Evolutionary conservation across 2,329 filamentous ascomycete species (phyloP).

Genomic region (Colletotrichum cereale): DNA sequence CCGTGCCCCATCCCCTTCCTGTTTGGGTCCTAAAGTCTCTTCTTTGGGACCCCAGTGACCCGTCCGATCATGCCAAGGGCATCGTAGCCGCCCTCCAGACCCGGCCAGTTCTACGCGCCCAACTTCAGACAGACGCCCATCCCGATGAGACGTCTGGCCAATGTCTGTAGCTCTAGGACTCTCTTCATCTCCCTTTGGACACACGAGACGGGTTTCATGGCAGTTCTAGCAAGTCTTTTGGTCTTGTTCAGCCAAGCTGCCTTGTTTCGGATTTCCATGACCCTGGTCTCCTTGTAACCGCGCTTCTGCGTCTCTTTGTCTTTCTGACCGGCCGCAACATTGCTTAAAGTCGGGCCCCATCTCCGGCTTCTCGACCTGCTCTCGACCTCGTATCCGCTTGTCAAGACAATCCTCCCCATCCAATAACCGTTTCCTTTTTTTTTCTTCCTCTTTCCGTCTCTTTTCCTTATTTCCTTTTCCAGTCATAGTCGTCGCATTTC

Average conservation of each 20-base stretch:
- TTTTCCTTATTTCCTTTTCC: constrained; percentile 44
- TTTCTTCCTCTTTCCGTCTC: constrained; percentile 45
- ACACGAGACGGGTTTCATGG: constrained; percentile 67
- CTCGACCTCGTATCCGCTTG: constrained; percentile 41
- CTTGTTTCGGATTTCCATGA: constrained; percentile 43
- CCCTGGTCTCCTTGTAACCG: constrained; percentile 41
- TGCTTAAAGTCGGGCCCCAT: constrained; percentile 42
- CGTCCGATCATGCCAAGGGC: constrained; percentile 36
- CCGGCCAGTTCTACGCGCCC: constrained; percentile 58
- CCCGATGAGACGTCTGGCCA: constrained; percentile 58
- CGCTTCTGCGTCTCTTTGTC: constrained; percentile 44
- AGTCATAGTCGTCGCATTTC: constrained; percentile 32
- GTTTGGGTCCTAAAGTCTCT: constrained; percentile 20
- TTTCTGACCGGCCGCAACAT: constrained; percentile 20
- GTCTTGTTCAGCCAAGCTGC: constrained; percentile 44
- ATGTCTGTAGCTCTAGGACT: constrained; percentile 60
- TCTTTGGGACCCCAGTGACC: constrained; percentile 34
- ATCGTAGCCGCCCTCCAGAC: constrained; percentile 42
- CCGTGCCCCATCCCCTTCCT: constrained; percentile 38
- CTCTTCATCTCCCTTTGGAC: constrained; percentile 57
- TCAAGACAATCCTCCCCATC: constrained; percentile 42
- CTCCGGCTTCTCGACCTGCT: constrained; percentile 39
- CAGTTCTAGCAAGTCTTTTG: constrained; percentile 46
- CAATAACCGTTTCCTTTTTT: constrained; percentile 44
- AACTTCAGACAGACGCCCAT: constrained; percentile 62